Evolutionary conservation across 2,329 filamentous ascomycete genomes (phyloP), one percentile per base, ranked within the genome.

Genomic region (Microcyclospora pomicola): DNA sequence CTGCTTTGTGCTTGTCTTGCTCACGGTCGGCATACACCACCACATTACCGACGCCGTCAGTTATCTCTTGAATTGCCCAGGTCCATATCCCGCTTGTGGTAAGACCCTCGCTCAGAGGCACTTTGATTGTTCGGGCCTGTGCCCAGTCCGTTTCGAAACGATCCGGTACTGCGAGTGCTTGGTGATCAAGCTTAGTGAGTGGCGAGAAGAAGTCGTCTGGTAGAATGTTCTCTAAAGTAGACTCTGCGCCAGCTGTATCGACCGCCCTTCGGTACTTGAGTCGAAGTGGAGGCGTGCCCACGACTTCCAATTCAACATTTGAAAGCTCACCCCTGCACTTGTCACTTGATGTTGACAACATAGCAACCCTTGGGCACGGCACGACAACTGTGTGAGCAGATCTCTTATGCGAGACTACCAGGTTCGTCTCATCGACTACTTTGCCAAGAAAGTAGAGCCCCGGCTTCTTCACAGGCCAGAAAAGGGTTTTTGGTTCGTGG

Each of bases 151-250:
- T 69, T 47, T 88, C 81, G 34, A 81, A 69, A 24, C 74, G 68
- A 9, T 62, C 65, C 2, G 62, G 71, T 10, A 70, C 61, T 31
- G 80, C 65, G 31, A 86, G 55, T 13, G 69, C 70, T 12, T 50
- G 44, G 2, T 72, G 68, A 16, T 65, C 67, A 35, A 71, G 66
- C 33, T 75, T 69, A n/a, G 81, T 62, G 28, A 93, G 66, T 1
- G 86, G 85, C 1, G 85, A 93, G 2, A 73, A 68, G 51, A 87
- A 80, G 28, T 83, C 82, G 35, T 95, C 86, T 0, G 91, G 87
- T 50, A 94, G 87, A 33, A 98, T 75, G 52, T 84, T 94, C 60
- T 96, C 87, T 50, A 93, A 88, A 45, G 88, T 85, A 48, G 87
- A 85, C 42, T 82, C 83, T 49, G 80, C 78, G 46, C 92, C 77